A percentile compares a stretch with the other conserved stretches of the same genome.
phyloP scores from a whole-genome alignment of 2,329 filamentous ascomycete species.

The Fusarium luffae region DNA sequence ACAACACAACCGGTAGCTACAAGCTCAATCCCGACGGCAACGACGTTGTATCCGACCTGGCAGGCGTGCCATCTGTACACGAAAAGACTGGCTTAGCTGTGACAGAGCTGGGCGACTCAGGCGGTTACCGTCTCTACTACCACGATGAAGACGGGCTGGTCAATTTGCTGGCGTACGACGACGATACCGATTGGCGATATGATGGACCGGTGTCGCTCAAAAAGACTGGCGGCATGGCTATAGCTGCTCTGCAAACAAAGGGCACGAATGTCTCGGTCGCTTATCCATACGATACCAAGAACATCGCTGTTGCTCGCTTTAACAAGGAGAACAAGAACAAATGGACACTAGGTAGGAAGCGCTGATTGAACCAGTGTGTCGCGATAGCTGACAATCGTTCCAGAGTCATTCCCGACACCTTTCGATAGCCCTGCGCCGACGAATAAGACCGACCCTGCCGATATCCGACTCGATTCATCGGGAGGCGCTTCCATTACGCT shows the following conservation, averaged over 20 bases:
- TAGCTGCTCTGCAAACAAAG: conserved; percentile 15
- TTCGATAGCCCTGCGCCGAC: conserved; percentile 31
- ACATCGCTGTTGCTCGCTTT: conserved; percentile 18
- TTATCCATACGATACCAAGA: conserved; percentile 30
- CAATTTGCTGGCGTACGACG: conserved; percentile 33
- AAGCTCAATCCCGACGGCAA: conserved; percentile 10
- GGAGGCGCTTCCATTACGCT: background rate
- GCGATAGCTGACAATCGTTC: background rate
- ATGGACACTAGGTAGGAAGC: conserved; percentile 15
- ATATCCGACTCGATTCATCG: conserved; percentile 20
- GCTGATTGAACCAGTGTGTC: rapidly evolving
- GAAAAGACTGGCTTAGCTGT: conserved; percentile 32
- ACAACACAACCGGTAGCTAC: conserved; percentile 29
- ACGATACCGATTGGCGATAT: conserved; percentile 39
- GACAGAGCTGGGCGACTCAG: conserved; percentile 31
- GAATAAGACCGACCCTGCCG: conserved; percentile 16
- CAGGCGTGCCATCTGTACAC: conserved; percentile 22
- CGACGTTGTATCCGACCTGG: conserved; percentile 18
- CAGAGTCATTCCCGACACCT: conserved; percentile 27
- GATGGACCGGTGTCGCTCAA: conserved; percentile 29
- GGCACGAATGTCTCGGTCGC: conserved; percentile 32
- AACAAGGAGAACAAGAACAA: conserved; percentile 21
- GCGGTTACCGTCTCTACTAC: conserved; percentile 35
- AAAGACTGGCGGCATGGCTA: conserved; percentile 2
- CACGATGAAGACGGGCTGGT: conserved; percentile 31